Conservation (phyloP, 1,139 yeast species). For the Saccharomyces hybrid region DNA sequence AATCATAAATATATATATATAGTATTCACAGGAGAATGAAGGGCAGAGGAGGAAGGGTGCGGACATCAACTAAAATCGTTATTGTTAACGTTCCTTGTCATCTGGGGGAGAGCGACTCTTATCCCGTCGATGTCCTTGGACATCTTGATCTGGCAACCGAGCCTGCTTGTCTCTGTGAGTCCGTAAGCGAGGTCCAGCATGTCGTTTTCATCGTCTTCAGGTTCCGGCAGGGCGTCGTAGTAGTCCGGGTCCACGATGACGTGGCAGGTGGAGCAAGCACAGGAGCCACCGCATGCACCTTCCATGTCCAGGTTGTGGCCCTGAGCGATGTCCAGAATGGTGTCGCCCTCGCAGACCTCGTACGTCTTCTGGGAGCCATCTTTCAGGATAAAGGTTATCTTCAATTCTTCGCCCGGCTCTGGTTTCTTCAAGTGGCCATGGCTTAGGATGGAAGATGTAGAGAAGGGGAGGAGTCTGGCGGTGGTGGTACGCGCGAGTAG, state of each 20-base stretch:
- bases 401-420: constrained; percentile 81
- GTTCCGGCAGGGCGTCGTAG: constrained; percentile 88
- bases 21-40: not conserved
- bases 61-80: constrained; percentile 50
- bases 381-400: constrained; percentile 83
- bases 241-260: constrained; percentile 91
- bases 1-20: not conserved
- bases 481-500: not conserved
- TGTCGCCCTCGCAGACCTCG: constrained; percentile 91
- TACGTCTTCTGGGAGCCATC: constrained; percentile 77
- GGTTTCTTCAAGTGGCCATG: constrained; percentile 92
- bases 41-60: not conserved
- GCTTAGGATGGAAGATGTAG: constrained; percentile 5
- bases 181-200: constrained; percentile 98
- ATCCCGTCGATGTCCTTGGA: constrained; percentile 84
- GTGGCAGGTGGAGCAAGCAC: constrained; percentile 98
- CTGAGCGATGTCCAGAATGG: constrained; percentile 88
- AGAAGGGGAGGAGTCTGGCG: constrained; percentile 6
- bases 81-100: constrained; percentile 86
- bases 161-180: constrained; percentile 86
- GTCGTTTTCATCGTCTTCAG: constrained; percentile 95
- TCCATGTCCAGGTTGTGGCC: constrained; percentile 92
- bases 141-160: constrained; percentile 93
- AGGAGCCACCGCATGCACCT: constrained; percentile 98
- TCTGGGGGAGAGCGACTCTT: constrained; percentile 93